Base-by-base conservation (phyloP, 495 filamentous ascomycete genomes). In the Hyaloscypha hepaticicola region DNA sequence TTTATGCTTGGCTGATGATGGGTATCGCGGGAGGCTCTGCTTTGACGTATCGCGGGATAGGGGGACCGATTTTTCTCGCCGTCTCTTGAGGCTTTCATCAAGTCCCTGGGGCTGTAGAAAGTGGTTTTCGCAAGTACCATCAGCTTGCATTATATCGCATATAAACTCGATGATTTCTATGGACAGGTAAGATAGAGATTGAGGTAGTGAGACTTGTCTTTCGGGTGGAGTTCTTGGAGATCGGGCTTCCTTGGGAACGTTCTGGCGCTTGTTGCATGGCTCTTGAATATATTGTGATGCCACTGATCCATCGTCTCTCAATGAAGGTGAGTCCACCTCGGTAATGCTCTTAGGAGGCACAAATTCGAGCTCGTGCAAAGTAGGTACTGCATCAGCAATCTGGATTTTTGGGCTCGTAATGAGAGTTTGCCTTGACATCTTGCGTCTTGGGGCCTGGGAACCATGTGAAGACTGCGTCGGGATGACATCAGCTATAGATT, bases 131-230 rank as follows among this genome's bases (percentile, higher is more conserved):
- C 71, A 73, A 28, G 78, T 83, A 41, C 74, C 71, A 66, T 85
- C 81, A 7, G 79, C 74, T 66, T 84, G 80, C 11, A 83, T 67
- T 41, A 83, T 69, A 69, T 84, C 79, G 66, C 82, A 83, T 31
- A 84, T 68, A 60, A 84, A 78, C 34, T 82, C 80, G 49, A 85
- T 78, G 6, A 78, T 68, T 22, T 83, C 78, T 7, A 79, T 69
- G 41, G 77, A 76, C 4, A 85, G 67, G 21, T 24, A 25, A 3
- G 63, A 65, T 3, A 72, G 28, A 21, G 66, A 69, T 31, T 72
- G 66, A 11, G 69, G 66, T 22, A 55, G 24, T 9, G 56, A 28
- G 5, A 50, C 24, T n/a, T 45, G 38, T n/a, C 38, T 56, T 9
- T 29, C 28, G 2, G 41, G 38, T 8, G 24, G 6, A n/a, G 5